phyloP scores from a whole-genome alignment of 1,284 basidiomycete species.

The Cryptococcus amylolentus region DNA sequence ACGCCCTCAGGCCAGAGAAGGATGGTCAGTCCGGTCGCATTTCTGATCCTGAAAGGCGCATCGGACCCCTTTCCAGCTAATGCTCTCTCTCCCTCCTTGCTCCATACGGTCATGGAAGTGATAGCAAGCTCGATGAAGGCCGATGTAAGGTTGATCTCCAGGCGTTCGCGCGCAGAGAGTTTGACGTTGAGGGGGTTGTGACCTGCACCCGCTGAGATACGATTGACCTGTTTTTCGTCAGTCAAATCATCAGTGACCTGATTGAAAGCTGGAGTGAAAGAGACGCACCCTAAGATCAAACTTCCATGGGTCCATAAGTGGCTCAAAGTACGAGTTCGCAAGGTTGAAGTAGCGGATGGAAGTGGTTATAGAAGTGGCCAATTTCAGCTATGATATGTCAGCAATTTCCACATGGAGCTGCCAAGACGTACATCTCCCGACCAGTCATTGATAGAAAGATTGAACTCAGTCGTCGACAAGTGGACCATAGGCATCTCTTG shows the following conservation, averaged over 20 bases:
- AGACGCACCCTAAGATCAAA: slow-evolving; percentile 65
- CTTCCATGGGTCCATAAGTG: slow-evolving; percentile 97
- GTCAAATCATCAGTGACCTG: slow-evolving; percentile 1
- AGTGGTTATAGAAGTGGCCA: slow-evolving; percentile 71
- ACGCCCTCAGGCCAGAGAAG: slow-evolving; percentile 77
- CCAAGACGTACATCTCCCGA: slow-evolving; percentile 68
- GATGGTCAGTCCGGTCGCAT: slow-evolving; percentile 81
- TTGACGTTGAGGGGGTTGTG: slow-evolving; percentile 61
- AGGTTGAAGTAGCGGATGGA: slow-evolving; percentile 96
- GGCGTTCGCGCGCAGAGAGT: slow-evolving; percentile 72
- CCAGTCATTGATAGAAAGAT: slow-evolving; percentile 86
- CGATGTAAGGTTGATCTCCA: slow-evolving; percentile 89
- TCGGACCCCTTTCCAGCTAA: slow-evolving; percentile 71
- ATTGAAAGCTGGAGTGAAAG: slow-evolving; percentile 20
- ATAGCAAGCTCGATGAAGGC: slow-evolving; percentile 84
- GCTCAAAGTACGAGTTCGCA: slow-evolving; percentile 98
- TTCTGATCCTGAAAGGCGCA: slow-evolving; percentile 89
- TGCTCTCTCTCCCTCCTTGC: slow-evolving; percentile 67
- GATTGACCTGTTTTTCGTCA: slow-evolving; percentile 20
- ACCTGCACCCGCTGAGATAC: slow-evolving; percentile 47
- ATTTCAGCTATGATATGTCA: slow-evolving; percentile 61
- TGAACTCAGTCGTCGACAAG: slow-evolving; percentile 79
- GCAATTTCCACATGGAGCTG: background rate
- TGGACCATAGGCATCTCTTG: slow-evolving; percentile 95
- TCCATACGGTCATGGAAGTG: slow-evolving; percentile 69